phyloP scores from a whole-genome alignment of 1,284 basidiomycete genomes.

The Ustilago tritici region DNA sequence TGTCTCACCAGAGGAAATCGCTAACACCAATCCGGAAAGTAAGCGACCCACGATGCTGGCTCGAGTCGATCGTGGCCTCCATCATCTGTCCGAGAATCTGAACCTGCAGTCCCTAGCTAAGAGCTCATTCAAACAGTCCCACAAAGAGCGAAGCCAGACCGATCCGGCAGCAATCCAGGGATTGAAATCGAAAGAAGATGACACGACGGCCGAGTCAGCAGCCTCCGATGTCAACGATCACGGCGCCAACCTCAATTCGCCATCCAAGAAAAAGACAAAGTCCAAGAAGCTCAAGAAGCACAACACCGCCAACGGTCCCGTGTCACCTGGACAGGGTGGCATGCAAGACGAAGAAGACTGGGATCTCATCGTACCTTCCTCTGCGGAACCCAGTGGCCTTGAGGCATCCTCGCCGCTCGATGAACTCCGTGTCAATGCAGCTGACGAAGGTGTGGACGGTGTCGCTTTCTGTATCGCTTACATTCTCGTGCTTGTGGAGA shows the following conservation, averaged over 20 bases:
- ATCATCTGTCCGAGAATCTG: slow-evolving; percentile 39
- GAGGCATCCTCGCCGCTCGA: slow-evolving; percentile 9
- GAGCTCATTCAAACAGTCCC: neutral
- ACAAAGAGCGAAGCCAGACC: slow-evolving; percentile 5
- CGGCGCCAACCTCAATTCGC: neutral
- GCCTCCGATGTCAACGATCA: slow-evolving; percentile 11
- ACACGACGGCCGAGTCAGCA: neutral
- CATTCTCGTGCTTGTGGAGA: slow-evolving; percentile 66
- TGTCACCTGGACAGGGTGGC: neutral
- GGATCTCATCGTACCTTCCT: slow-evolving; percentile 49
- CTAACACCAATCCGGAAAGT: slow-evolving; percentile 4
- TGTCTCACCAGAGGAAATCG: slow-evolving; percentile 54
- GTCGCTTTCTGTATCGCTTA: slow-evolving; percentile 68
- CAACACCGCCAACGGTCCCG: slow-evolving; percentile 5
- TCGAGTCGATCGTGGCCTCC: slow-evolving; percentile 64
- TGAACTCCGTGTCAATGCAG: slow-evolving; percentile 59
- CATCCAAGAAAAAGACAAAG: slow-evolving; percentile 34
- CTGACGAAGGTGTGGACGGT: slow-evolving; percentile 61
- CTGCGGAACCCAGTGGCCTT: slow-evolving; percentile 9
- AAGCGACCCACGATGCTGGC: slow-evolving; percentile 57
- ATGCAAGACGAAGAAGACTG: slow-evolving; percentile 39
- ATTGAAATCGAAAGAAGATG: slow-evolving; percentile 15
- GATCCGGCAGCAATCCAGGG: neutral
- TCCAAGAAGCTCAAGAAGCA: slow-evolving; percentile 24
- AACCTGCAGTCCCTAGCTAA: neutral